A percentile compares a stretch with the other conserved stretches of the same genome.
Evolutionary conservation across 768 basidiomycete species (phyloP).

Genomic region (Mycena albidolilacea): DNA sequence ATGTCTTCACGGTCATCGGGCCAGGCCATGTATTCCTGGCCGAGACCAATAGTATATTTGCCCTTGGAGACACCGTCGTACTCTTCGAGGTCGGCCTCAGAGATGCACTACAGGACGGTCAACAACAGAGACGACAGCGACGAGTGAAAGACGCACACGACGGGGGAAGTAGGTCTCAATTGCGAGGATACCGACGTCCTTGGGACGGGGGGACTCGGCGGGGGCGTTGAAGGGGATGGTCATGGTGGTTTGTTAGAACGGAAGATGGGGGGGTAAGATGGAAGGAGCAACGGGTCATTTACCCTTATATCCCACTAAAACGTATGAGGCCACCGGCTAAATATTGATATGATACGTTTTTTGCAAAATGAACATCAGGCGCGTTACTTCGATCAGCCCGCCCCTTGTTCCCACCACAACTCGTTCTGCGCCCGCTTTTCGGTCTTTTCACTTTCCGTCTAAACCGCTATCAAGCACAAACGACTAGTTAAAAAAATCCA

Average conservation of each 20-base stretch:
- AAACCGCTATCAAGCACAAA: too few species aligned
- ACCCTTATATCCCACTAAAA: constrained; percentile 1
- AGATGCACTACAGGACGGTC: constrained; percentile 80
- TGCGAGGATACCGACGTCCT: constrained; percentile 94
- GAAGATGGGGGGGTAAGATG: constrained; percentile 36
- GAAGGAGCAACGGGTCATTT: constrained; percentile 23
- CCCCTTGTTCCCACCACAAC: background rate
- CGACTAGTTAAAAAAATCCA: too few species aligned
- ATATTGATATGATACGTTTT: background rate
- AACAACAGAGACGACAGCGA: constrained; percentile 22
- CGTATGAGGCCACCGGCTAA: background rate
- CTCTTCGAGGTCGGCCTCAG: constrained; percentile 93
- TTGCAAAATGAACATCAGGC: background rate
- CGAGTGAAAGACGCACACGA: constrained; percentile 67
- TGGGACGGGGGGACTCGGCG: constrained; percentile 68
- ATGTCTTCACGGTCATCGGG: constrained; percentile 99
- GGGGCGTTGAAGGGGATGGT: constrained; percentile 46
- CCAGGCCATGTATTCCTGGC: constrained; percentile 98
- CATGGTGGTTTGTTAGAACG: constrained; percentile 47
- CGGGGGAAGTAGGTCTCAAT: constrained; percentile 97
- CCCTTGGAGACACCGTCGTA: constrained; percentile 96
- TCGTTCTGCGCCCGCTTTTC: background rate
- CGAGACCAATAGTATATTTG: constrained; percentile 99
- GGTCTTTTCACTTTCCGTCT: too few species aligned
- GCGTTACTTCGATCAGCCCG: background rate